Base-by-base conservation (phyloP, 2,329 filamentous ascomycete species). In the Phialophora tarda region DNA sequence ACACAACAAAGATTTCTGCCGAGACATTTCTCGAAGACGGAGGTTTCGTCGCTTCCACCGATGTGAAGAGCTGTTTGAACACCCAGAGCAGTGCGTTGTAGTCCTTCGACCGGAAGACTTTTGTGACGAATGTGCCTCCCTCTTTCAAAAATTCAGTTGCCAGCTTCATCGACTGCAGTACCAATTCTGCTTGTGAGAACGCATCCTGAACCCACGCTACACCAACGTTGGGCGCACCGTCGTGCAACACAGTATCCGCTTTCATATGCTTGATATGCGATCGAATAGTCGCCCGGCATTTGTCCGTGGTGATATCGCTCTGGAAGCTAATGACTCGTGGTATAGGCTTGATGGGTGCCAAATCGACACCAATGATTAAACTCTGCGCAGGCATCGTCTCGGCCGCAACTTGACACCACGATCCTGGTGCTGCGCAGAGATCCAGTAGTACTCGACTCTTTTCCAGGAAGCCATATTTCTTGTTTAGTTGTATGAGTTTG, bases 1-100 rank as follows among this genome's bases (percentile, higher is more conserved):
- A 98, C 38, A 99, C 95, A 70, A 98, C 94, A 82, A 99, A 99
- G 48, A 98, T 98, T 83, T 99, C 95, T 71, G 95, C 95, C 7
- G 93, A 97, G 60, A 99, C 94, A 75, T 96, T 97, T 82, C 95
- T 86, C 8, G 92, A 97, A 0, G 93, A 96, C 0, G 95, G 95
- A 3, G 95, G 95, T 79, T 99, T 99, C 4, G 95, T 99, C 57
- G 96, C 94, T 77, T 99, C 94, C 70, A 99, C 95, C 72, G 95
- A 96, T 56, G 86, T 85, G 82, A 99, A 99, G 0, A 99, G 85
- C 78, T 99, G 95, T 77, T 97, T 97, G 82, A 98, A 93, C 38
- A 98, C 93, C 95, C 95, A 99, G 57, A 98, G 85, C 54, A 99
- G 81, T 65, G 92, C 89, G 77, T 97, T 97, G 82, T 97, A 98